These are phyloP conservation scores for Camellia lanceoleosa DNA, from an alignment of 148 eudicot genomes.

Conservation along the genomic window DNA sequence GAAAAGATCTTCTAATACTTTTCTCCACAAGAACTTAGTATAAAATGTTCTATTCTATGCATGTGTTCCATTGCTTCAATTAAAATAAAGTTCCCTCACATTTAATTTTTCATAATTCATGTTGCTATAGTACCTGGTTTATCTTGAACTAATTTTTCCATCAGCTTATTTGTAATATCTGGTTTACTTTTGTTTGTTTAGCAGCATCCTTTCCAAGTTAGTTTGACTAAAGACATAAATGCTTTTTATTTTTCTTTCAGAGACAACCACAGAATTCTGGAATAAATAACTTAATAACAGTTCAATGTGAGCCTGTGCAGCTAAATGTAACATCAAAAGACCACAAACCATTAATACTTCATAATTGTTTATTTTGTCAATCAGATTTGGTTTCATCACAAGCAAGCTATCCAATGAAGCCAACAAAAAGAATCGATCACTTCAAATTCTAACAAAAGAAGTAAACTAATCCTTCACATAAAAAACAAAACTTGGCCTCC, in stretches of 20 bases:
- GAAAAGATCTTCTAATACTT: background rate
- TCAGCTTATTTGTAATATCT: background rate
- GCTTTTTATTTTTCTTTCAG: background rate
- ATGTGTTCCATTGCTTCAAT: background rate
- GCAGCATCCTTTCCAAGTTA: background rate
- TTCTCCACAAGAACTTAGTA: background rate
- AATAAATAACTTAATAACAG: background rate
- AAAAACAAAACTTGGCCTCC: background rate
- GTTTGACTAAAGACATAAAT: background rate
- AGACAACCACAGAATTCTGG: background rate
- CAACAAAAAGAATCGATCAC: background rate
- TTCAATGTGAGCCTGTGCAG: background rate
- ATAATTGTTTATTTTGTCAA: conserved; percentile 1
- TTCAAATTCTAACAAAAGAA: background rate
- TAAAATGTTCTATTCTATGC: background rate
- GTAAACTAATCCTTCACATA: background rate
- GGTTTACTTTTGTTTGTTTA: background rate
- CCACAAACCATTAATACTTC: background rate
- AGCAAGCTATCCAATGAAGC: background rate
- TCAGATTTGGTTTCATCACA: background rate
- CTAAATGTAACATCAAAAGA: background rate
- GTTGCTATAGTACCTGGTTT: background rate
- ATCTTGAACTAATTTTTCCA: background rate
- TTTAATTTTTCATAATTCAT: conserved; percentile 1
- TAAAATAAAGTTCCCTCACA: background rate